These are phyloP conservation scores for Carallia brachiata DNA, from an alignment of 345 rosid genomes.

Conservation along the genomic window DNA sequence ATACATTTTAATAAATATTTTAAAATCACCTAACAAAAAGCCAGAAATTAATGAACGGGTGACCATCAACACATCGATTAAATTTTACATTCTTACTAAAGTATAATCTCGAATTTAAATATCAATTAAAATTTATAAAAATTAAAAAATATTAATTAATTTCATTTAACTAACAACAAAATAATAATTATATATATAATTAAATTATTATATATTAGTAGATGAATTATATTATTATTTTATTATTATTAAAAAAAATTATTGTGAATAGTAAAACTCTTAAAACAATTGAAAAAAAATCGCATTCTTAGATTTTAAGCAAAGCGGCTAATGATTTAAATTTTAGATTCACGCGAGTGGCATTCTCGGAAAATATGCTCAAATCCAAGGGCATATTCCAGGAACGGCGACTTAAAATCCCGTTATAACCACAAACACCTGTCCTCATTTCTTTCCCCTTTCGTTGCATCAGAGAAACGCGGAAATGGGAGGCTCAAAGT, in stretches of 20 bases:
- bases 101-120: too few species aligned
- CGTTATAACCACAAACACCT: neutral
- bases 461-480: neutral
- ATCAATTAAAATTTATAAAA: too few species aligned
- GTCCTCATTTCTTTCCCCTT: too few species aligned
- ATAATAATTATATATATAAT: too few species aligned
- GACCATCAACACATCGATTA: neutral
- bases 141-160: too few species aligned
- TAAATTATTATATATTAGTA: too few species aligned
- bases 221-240: too few species aligned
- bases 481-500: constrained; percentile 32
- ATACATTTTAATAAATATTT: neutral
- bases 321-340: neutral
- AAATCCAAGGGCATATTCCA: neutral
- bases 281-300: too few species aligned
- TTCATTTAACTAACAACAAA: too few species aligned
- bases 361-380: constrained; percentile 4
- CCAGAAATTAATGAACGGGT: constrained; percentile 12
- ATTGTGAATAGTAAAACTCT: too few species aligned
- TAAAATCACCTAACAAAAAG: neutral
- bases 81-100: too few species aligned
- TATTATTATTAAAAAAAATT: too few species aligned
- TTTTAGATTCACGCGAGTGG: constrained; percentile 14
- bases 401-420: neutral
- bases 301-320: constrained; percentile 14